Evolutionary conservation across 805 yeast genomes (phyloP).

Genomic region (Zygotorulaspora sp.): DNA sequence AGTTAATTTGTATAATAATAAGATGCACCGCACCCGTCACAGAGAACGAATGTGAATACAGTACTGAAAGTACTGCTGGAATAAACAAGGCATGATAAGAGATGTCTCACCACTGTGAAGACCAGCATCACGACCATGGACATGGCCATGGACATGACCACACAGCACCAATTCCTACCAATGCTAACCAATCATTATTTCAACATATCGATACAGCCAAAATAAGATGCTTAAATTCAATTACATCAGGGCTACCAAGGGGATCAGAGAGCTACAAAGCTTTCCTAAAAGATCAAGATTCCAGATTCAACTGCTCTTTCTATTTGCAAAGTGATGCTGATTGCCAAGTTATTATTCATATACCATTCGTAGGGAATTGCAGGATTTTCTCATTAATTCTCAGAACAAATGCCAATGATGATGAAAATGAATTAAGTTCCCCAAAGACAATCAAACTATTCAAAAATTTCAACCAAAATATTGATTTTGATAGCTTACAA

Average conservation of each 20-base stretch:
- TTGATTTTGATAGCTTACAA: constrained; percentile 68
- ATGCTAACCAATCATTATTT: constrained; percentile 60
- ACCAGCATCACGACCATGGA: constrained; percentile 28
- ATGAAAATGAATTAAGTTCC: constrained; percentile 46
- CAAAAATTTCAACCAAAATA: constrained; percentile 55
- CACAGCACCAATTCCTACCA: constrained; percentile 67
- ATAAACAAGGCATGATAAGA: neutral
- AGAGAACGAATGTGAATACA: neutral
- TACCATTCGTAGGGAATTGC: constrained; percentile 77
- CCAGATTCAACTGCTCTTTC: constrained; percentile 45
- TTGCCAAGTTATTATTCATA: constrained; percentile 66
- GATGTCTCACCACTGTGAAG: constrained; percentile 35
- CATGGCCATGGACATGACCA: constrained; percentile 41
- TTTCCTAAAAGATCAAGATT: constrained; percentile 51
- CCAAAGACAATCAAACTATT: constrained; percentile 66
- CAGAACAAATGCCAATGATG: constrained; percentile 49
- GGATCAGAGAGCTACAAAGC: constrained; percentile 39
- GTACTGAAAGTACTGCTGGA: neutral
- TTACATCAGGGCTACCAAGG: constrained; percentile 39
- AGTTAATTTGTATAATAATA: no score
- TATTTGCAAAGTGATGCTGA: constrained; percentile 69
- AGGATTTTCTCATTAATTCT: constrained; percentile 70
- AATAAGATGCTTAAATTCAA: constrained; percentile 60
- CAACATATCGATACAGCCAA: constrained; percentile 55
- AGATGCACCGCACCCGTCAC: neutral